Base-by-base conservation (phyloP, 352 stramenopile genomes). In the Phytophthora pistaciae region DNA sequence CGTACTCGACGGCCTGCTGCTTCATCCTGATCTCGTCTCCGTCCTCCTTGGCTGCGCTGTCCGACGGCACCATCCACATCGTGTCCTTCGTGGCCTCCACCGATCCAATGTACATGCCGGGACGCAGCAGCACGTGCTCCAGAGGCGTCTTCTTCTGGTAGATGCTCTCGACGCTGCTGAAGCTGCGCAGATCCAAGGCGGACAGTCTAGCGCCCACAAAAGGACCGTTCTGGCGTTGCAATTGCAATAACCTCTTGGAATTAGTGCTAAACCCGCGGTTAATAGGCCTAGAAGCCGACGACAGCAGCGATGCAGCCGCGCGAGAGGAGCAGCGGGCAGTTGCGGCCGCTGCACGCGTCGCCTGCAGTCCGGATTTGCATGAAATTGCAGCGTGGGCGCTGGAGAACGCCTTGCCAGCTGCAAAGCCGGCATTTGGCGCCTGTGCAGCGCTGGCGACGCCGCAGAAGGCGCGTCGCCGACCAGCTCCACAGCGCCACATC, bases 141-240 rank as follows among this genome's bases (percentile, higher is more conserved):
- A 97, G 72, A 50, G 88, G 92, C 14, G 87, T 96, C 74, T 97
- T 97, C 74, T 93, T 95, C 75, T 97, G 90, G 72, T 97, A 98
- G 48, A 93, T 91, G 40, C 82, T 80, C 72, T 93, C 87, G 13
- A 93, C 82, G 67, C 80, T 92, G 9, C 83, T 70, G 48, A 83
- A 75, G 13, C 29, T 25, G 25, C 72, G 74, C 42, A 48, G 16
- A 18, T 62, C 21, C 18, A 64, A 64, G 21, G n/a, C 42, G 10
- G 27, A 59, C 46, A 60, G 3, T 49, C 36, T 27, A 18, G 5
- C 21, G 16, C n/a, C n/a, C 10, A 7, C 13, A 66, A 57, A 48
- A 56, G 14, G 33, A 53, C 36, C 46, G 54, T 36, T 68, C 2
- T 63, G 48, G 21, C 25, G 31, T 20, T 61, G 49, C 7, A 57